A percentile compares a stretch with the other conserved stretches of the same genome.
Evolutionary conservation across 768 basidiomycete genomes (phyloP).

Genomic region (Suillus luteus): DNA sequence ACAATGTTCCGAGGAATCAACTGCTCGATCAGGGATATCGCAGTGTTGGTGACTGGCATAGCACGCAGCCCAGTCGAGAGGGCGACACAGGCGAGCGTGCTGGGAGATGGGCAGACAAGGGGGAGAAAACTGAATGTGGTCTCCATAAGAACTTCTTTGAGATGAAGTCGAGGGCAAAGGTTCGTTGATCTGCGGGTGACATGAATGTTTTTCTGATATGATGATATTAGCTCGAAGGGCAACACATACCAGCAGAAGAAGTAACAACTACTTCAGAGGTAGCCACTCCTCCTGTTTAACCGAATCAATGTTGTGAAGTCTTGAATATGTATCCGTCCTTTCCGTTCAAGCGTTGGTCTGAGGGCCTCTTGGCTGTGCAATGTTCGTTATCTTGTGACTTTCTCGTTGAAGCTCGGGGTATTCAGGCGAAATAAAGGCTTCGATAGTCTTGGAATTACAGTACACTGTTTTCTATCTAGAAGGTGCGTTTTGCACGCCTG

Average conservation of each 20-base stretch:
- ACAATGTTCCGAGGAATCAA: conserved; percentile 86
- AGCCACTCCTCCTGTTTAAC: neutral
- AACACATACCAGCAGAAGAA: neutral
- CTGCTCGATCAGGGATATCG: conserved; percentile 91
- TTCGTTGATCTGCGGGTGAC: conserved; percentile 5
- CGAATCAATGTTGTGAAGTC: neutral
- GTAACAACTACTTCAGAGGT: neutral
- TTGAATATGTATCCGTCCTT: conserved; percentile 1
- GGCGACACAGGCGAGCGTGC: conserved; percentile 79
- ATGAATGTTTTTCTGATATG: neutral
- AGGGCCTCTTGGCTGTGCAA: neutral
- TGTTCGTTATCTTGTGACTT: neutral
- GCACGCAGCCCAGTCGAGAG: conserved; percentile 68
- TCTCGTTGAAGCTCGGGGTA: neutral
- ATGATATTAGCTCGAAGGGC: neutral
- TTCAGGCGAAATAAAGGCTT: neutral
- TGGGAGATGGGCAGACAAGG: conserved; percentile 88
- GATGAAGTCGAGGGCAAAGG: conserved; percentile 61
- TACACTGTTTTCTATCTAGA: neutral
- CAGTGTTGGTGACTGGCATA: conserved; percentile 98
- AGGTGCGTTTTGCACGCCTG: neutral
- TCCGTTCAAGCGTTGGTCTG: neutral
- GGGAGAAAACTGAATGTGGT: conserved; percentile 92
- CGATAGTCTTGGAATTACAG: conserved; percentile 1
- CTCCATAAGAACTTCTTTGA: conserved; percentile 89